Percentiles rank a stretch among this genome's conserved stretches.
Evolutionary conservation across 805 yeast species (phyloP).

Genomic region (Isabelozyma heimii): DNA sequence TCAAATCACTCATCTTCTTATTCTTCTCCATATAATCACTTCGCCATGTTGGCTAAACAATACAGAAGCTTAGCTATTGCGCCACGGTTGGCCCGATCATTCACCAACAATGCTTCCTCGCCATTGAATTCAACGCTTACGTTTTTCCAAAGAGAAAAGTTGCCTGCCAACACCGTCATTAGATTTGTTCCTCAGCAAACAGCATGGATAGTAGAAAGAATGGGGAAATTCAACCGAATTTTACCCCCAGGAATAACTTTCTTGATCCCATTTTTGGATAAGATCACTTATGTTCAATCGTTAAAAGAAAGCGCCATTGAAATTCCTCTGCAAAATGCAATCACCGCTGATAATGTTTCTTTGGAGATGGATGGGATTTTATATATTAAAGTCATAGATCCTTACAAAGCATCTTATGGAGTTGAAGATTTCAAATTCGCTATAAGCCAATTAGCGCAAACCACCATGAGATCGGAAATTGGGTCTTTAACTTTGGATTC

Average conservation of each 20-base stretch:
- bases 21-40: neutral
- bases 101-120: neutral
- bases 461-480: constrained; percentile 87
- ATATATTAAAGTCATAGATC: constrained; percentile 73
- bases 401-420: constrained; percentile 83
- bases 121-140: constrained; percentile 26
- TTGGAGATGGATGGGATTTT: constrained; percentile 82
- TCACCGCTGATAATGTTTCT: constrained; percentile 82
- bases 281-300: constrained; percentile 77
- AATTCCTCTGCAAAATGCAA: constrained; percentile 80
- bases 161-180: constrained; percentile 74
- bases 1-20: neutral
- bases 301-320: constrained; percentile 83
- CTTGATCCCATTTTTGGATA: constrained; percentile 69
- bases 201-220: constrained; percentile 87
- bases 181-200: constrained; percentile 87
- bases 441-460: constrained; percentile 80
- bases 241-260: constrained; percentile 77
- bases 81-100: neutral
- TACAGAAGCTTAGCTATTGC: neutral
- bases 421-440: constrained; percentile 89
- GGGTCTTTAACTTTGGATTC: constrained; percentile 80
- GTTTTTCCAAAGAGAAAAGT: constrained; percentile 57
- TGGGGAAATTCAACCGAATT: constrained; percentile 74
- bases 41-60: neutral